Conservation (phyloP, 2,329 filamentous ascomycete species). For the Rhinocladiella mackenziei region DNA sequence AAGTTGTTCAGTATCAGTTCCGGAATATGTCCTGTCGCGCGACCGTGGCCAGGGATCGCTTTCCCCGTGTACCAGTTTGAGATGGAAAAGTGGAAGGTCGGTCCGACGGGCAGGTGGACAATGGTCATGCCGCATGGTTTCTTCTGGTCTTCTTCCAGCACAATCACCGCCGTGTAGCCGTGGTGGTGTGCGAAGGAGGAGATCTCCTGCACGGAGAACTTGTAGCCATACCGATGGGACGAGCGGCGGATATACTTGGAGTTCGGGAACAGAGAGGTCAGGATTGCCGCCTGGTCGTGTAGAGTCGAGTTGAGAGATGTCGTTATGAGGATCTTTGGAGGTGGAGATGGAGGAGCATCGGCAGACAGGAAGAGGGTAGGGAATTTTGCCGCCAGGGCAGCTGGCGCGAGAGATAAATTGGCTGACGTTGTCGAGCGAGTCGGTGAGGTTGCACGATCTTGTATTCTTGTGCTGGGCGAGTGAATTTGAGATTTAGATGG, state of each 20-base stretch:
- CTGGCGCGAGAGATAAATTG: slow-evolving; percentile 58
- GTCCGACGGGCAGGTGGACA: slow-evolving; percentile 76
- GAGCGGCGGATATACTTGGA: slow-evolving; percentile 78
- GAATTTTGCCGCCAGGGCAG: slow-evolving; percentile 59
- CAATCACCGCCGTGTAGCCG: slow-evolving; percentile 75
- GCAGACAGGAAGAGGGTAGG: slow-evolving; percentile 50
- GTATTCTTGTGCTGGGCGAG: slow-evolving; percentile 37
- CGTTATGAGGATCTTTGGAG: slow-evolving; percentile 85
- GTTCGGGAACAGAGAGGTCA: slow-evolving; percentile 79
- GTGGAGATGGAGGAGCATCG: slow-evolving; percentile 44
- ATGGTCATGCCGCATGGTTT: slow-evolving; percentile 76
- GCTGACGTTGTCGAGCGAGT: slow-evolving; percentile 55
- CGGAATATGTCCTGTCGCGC: slow-evolving; percentile 83
- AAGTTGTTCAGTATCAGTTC: slow-evolving; percentile 93
- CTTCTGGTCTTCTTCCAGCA: slow-evolving; percentile 88
- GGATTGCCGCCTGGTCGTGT: slow-evolving; percentile 73
- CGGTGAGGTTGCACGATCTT: slow-evolving; percentile 53
- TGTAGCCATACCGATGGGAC: slow-evolving; percentile 76
- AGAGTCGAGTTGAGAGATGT: slow-evolving; percentile 85
- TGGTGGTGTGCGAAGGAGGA: slow-evolving; percentile 76
- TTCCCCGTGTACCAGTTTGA: slow-evolving; percentile 87
- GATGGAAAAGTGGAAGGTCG: slow-evolving; percentile 89
- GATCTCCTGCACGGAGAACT: slow-evolving; percentile 90
- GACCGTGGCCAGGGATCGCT: slow-evolving; percentile 83
- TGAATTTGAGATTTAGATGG: slow-evolving; percentile 27